A percentile compares a stretch with the other conserved stretches of the same genome.
Conservation (phyloP, 371 early-diverging fungal genomes). For the Mucor mucedo region DNA sequence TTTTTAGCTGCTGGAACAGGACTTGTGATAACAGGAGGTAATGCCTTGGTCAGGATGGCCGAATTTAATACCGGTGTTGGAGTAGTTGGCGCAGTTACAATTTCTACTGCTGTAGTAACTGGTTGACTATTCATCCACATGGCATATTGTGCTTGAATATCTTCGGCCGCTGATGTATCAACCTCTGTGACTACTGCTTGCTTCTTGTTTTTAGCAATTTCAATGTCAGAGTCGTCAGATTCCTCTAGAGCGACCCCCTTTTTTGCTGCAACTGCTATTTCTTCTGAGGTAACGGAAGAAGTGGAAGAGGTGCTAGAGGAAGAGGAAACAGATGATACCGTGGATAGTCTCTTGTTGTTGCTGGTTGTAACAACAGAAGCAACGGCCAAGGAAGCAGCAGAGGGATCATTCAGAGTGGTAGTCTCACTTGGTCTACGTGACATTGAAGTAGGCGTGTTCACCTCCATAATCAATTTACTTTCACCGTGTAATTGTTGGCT, state of each 20-base stretch:
- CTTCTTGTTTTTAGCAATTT: conserved; percentile 3
- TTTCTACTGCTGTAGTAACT: neutral
- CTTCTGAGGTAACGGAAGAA: conserved; percentile 25
- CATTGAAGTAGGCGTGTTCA: conserved; percentile 9
- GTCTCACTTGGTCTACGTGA: conserved; percentile 19
- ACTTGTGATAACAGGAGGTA: conserved; percentile 10
- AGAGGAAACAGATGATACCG: conserved; percentile 23
- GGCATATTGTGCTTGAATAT: conserved; percentile 48
- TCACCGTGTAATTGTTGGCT: conserved; percentile 4
- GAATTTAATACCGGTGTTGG: neutral
- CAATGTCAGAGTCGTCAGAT: conserved; percentile 12
- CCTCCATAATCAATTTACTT: conserved; percentile 5
- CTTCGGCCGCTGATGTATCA: conserved; percentile 8
- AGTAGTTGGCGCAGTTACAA: neutral
- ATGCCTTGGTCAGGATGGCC: conserved; percentile 7
- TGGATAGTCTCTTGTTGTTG: conserved; percentile 18
- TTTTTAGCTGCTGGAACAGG: conserved; percentile 1
- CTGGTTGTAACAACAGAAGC: conserved; percentile 12
- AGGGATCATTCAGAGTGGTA: conserved; percentile 2
- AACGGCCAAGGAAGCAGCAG: conserved; percentile 18
- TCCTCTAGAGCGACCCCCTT: conserved; percentile 4
- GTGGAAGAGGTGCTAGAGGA: neutral
- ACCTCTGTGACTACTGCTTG: neutral
- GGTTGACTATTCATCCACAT: conserved; percentile 49
- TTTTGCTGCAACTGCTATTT: conserved; percentile 15